Conservation (phyloP, 2,329 filamentous ascomycete species). For the Phialophora expanda region DNA sequence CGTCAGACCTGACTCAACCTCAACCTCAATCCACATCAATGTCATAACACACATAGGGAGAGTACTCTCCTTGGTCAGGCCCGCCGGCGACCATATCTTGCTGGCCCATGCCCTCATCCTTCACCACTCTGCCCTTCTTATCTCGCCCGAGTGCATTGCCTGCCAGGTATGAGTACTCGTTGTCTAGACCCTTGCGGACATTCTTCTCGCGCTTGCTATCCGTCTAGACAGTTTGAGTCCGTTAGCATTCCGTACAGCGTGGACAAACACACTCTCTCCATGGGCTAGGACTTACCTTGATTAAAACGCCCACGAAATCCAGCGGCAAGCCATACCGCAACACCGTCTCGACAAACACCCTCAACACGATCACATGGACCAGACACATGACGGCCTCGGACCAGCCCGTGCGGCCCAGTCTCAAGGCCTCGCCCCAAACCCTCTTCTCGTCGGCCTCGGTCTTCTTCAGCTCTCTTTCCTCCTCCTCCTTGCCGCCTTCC, state of each 20-base stretch:
- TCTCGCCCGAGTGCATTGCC: constrained; percentile 93
- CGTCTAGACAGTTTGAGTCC: constrained; percentile 61
- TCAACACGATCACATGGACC: constrained; percentile 86
- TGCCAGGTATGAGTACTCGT: constrained; percentile 85
- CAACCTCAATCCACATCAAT: constrained; percentile 68
- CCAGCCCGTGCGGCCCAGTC: constrained; percentile 88
- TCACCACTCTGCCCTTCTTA: constrained; percentile 88
- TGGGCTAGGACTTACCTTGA: constrained; percentile 68
- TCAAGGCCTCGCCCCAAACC: constrained; percentile 87
- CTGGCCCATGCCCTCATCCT: constrained; percentile 80
- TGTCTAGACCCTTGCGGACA: constrained; percentile 77
- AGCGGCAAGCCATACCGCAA: constrained; percentile 90
- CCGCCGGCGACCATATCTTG: constrained; percentile 65
- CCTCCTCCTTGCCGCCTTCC: constrained; percentile 86
- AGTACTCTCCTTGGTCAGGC: constrained; percentile 81
- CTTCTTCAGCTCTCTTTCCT: constrained; percentile 82
- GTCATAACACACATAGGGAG: constrained; percentile 96
- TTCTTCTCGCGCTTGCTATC: constrained; percentile 82
- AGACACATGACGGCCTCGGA: constrained; percentile 95
- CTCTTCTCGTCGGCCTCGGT: constrained; percentile 85
- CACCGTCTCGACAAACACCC: constrained; percentile 98
- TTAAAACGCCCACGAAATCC: constrained; percentile 81
- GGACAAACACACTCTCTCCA: neutral
- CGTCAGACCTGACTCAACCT: neutral
- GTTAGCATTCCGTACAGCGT: constrained; percentile 1